Percentiles rank a stretch among this genome's conserved stretches.
phyloP scores from a whole-genome alignment of 345 rosid genomes.

The Arabidopsis suecica region DNA sequence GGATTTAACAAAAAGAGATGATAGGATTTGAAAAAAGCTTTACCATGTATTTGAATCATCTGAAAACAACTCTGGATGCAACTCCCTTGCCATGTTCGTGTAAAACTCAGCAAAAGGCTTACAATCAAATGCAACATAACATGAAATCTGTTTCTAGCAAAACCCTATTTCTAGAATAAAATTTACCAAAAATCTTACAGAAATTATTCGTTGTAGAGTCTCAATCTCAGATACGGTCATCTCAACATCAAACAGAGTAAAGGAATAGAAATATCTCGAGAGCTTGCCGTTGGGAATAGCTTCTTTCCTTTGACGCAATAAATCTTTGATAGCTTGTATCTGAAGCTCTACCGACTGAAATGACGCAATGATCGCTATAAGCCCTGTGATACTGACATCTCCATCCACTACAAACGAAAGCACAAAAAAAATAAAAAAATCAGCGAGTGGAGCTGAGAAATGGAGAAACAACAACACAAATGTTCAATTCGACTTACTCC shows the following conservation, averaged over 20 bases:
- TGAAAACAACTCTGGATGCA: conserved; percentile 9
- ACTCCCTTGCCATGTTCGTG: background rate
- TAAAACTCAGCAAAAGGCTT: background rate
- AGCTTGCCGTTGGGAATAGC: conserved; percentile 8
- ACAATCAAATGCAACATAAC: background rate
- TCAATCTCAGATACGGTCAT: background rate
- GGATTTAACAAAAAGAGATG: background rate
- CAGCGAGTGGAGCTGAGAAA: background rate
- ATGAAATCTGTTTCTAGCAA: background rate
- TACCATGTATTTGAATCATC: background rate
- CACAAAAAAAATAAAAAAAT: background rate
- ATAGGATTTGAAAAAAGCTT: background rate
- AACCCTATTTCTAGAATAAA: background rate
- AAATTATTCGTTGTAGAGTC: background rate
- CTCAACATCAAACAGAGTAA: background rate
- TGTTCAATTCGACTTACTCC: background rate
- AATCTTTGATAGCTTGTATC: background rate
- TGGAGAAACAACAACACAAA: background rate
- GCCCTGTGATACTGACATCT: background rate
- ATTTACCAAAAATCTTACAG: background rate
- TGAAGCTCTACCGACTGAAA: background rate
- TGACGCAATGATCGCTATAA: background rate
- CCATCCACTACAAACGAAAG: background rate
- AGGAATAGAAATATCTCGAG: background rate
- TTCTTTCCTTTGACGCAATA: background rate